Evolutionary conservation across 768 basidiomycete genomes (phyloP).

Genomic region (Tricholoma flavovirens): DNA sequence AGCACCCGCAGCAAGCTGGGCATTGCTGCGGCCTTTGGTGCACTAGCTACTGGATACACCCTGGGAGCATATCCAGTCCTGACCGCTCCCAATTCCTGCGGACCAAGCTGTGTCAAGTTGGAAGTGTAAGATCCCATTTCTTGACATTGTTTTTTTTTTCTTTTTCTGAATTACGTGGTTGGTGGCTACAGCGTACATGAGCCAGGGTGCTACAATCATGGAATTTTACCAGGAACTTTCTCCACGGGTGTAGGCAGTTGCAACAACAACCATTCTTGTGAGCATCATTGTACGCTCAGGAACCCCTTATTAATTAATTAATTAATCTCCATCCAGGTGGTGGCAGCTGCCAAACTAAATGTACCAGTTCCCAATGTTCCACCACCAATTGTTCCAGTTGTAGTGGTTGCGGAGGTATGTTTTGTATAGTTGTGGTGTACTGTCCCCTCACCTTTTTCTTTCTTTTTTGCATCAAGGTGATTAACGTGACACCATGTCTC

Average conservation of each 20-base stretch:
- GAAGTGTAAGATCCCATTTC: neutral
- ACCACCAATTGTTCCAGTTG: neutral
- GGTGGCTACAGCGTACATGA: neutral
- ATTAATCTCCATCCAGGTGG: neutral
- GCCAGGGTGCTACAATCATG: neutral
- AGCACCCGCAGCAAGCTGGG: neutral
- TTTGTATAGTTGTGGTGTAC: neutral
- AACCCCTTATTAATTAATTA: neutral
- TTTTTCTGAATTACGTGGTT: neutral
- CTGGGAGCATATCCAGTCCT: neutral
- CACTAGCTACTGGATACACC: neutral
- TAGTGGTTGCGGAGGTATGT: neutral
- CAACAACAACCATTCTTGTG: neutral
- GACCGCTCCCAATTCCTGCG: neutral
- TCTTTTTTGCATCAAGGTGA: neutral
- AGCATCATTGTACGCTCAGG: neutral
- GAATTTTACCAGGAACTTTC: neutral
- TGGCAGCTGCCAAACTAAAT: neutral
- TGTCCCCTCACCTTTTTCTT: too few relatives aligned
- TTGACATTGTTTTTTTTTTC: neutral
- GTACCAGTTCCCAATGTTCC: too few relatives aligned
- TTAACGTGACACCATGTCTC: neutral
- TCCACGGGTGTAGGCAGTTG: neutral
- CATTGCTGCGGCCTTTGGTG: neutral
- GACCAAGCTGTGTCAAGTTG: neutral